These are phyloP conservation scores for Coniochaeta pulveracea DNA, from an alignment of 2,329 filamentous ascomycete species.

Conservation along the genomic window DNA sequence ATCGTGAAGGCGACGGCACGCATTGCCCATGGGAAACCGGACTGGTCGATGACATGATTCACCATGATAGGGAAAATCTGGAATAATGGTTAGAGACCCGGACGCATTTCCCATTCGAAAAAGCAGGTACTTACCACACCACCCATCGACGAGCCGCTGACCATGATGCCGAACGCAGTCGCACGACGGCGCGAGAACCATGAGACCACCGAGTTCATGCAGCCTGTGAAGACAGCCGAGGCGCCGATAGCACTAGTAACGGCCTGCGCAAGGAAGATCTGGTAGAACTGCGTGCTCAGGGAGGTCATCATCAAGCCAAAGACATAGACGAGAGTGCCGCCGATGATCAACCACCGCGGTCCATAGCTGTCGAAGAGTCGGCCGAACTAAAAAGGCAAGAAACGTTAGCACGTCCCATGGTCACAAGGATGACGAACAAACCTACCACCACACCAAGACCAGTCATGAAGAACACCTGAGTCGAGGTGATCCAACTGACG, in stretches of 20 bases:
- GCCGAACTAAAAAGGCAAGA: slow-evolving; percentile 29
- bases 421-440: slow-evolving; percentile 11
- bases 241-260: slow-evolving; percentile 20
- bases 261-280: slow-evolving; percentile 26
- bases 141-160: slow-evolving; percentile 36
- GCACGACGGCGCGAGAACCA: slow-evolving; percentile 37
- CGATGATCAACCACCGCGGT: slow-evolving; percentile 38
- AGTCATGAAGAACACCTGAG: slow-evolving; percentile 32
- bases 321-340: slow-evolving; percentile 40
- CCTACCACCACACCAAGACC: slow-evolving; percentile 32
- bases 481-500: slow-evolving; percentile 45
- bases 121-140: too few relatives aligned
- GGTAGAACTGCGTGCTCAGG: slow-evolving; percentile 28
- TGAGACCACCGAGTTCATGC: slow-evolving; percentile 22
- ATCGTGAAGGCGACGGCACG: slow-evolving; percentile 24
- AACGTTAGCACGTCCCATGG: slow-evolving; percentile 2
- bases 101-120: too few relatives aligned
- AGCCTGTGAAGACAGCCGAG: slow-evolving; percentile 22
- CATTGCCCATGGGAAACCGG: slow-evolving; percentile 29
- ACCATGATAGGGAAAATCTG: slow-evolving; percentile 49
- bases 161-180: slow-evolving; percentile 33
- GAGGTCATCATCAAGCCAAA: slow-evolving; percentile 52
- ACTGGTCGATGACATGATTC: slow-evolving; percentile 35
- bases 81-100: too few relatives aligned
- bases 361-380: slow-evolving; percentile 44